These are phyloP conservation scores for Xylaria acuta DNA, from an alignment of 495 filamentous ascomycete genomes.

Conservation along the genomic window DNA sequence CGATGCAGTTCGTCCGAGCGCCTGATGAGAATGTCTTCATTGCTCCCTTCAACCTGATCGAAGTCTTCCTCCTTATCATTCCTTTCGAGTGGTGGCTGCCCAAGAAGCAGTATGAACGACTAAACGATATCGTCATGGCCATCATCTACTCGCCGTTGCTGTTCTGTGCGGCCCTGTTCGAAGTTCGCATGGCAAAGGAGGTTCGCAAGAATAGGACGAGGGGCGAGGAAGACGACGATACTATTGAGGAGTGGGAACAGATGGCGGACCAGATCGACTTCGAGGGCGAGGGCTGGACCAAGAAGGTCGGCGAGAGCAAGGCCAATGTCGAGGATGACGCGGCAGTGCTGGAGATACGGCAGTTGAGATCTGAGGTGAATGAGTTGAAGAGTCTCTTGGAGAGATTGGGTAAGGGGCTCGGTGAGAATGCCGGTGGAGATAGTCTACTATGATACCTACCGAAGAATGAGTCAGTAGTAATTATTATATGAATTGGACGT, in stretches of 20 bases:
- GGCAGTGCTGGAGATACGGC: constrained; percentile 69
- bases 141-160: constrained; percentile 85
- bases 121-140: constrained; percentile 90
- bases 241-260: constrained; percentile 91
- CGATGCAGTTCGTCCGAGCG: constrained; percentile 93
- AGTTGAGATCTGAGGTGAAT: constrained; percentile 71
- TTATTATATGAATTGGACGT: background rate
- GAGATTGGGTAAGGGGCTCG: constrained; percentile 26
- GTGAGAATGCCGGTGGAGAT: background rate
- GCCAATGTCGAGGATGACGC: constrained; percentile 78
- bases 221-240: constrained; percentile 91
- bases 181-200: constrained; percentile 69
- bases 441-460: constrained; percentile 3
- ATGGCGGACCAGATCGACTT: constrained; percentile 74
- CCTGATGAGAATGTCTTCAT: constrained; percentile 99
- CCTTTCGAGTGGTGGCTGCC: constrained; percentile 97
- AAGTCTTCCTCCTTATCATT: constrained; percentile 77
- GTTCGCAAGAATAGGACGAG: constrained; percentile 75
- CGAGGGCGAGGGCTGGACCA: constrained; percentile 79
- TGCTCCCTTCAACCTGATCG: constrained; percentile 91
- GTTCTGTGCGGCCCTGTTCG: constrained; percentile 76
- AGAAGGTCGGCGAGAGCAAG: constrained; percentile 72
- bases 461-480: background rate
- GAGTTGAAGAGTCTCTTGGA: constrained; percentile 59
- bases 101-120: constrained; percentile 66